Conservation (phyloP, 2,329 filamentous ascomycete genomes). For the Xylaria sp. region DNA sequence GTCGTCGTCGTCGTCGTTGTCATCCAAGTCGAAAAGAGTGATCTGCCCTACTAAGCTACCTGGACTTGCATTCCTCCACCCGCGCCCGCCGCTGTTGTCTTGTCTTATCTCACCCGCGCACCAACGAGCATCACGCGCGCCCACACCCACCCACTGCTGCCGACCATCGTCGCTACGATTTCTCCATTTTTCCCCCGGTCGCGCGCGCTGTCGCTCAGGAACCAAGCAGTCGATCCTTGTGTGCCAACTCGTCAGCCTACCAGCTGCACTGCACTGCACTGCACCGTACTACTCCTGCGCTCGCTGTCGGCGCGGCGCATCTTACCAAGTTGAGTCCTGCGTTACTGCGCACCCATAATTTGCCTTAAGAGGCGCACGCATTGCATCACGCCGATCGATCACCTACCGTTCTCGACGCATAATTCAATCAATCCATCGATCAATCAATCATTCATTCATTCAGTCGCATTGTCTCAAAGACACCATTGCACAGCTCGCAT, state of each 20-base stretch:
- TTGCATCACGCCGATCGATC: conserved; percentile 31
- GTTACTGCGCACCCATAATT: conserved; percentile 23
- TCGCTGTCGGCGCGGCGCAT: conserved; percentile 34
- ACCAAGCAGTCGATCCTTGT: conserved; percentile 40
- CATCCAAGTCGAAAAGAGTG: background rate
- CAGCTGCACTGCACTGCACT: conserved; percentile 30
- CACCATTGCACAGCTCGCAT: conserved; percentile 26
- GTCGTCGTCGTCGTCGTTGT: background rate
- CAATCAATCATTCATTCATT: conserved; percentile 22
- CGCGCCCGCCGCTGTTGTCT: conserved; percentile 30
- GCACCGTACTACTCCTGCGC: conserved; percentile 27
- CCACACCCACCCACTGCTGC: conserved; percentile 28
- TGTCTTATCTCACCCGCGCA: conserved; percentile 43
- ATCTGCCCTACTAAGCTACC: conserved; percentile 2
- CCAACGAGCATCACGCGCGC: conserved; percentile 27
- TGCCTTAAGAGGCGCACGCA: conserved; percentile 20
- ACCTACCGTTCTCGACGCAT: conserved; percentile 21
- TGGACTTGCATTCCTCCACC: conserved; percentile 41
- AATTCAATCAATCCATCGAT: conserved; percentile 23
- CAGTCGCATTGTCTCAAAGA: conserved; percentile 20
- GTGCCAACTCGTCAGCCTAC: conserved; percentile 33
- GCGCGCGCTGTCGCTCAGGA: conserved; percentile 45
- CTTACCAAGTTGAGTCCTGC: conserved; percentile 8
- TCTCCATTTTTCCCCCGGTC: conserved; percentile 46
- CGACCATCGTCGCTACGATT: conserved; percentile 39